Evolutionary conservation across 169 alveolate species (phyloP).

Genomic region (Plasmodium sp.): DNA sequence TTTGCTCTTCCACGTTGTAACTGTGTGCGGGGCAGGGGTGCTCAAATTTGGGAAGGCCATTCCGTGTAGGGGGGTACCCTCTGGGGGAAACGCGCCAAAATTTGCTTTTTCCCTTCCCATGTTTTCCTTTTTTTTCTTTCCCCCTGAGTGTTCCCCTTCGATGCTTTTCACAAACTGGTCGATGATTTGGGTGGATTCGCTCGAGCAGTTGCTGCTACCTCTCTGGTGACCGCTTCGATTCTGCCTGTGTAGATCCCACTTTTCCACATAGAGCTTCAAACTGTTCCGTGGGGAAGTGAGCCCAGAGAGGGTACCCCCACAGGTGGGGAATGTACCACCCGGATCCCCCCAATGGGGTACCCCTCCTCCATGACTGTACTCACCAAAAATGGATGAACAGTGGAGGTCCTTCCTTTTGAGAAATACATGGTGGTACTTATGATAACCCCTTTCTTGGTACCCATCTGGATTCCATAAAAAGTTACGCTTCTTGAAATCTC

Average conservation of each 20-base stretch:
- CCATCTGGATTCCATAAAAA: neutral
- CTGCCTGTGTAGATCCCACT: neutral
- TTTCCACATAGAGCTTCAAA: neutral
- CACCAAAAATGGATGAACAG: neutral
- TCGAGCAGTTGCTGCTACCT: neutral
- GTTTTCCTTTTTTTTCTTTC: neutral
- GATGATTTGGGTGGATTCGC: neutral
- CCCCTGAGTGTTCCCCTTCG: neutral
- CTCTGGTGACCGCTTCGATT: neutral
- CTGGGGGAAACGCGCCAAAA: neutral
- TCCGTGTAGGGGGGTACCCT: neutral
- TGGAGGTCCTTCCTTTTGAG: neutral
- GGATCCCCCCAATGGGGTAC: neutral
- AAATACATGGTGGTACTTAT: neutral
- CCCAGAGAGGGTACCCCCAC: neutral
- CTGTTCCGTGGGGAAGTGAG: neutral
- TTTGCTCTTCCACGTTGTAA: neutral
- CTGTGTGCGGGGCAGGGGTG: neutral
- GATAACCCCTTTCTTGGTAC: neutral
- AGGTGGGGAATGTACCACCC: neutral
- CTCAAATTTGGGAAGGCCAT: neutral
- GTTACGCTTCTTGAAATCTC: neutral
- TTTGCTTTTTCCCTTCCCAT: neutral
- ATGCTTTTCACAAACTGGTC: constrained; percentile 10
- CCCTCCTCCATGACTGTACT: neutral